phyloP scores from a whole-genome alignment of 2,329 filamentous ascomycete genomes.

The Fusarium subtropicale region DNA sequence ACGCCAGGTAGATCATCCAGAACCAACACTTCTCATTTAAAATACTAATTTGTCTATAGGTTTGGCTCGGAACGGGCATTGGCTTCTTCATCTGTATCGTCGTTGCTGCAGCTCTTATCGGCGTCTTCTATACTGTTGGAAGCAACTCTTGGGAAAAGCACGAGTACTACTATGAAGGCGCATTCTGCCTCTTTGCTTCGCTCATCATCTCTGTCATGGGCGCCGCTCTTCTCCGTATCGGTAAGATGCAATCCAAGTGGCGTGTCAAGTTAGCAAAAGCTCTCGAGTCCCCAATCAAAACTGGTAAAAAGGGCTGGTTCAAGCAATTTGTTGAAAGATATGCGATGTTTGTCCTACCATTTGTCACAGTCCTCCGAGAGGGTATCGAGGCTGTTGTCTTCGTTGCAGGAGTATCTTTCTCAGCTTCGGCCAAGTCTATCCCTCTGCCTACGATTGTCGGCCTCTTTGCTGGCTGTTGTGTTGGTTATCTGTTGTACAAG shows the following conservation, averaged over 20 bases:
- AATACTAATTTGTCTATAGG: conserved; percentile 38
- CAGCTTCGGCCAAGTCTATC: conserved; percentile 78
- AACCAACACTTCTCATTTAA: not conserved
- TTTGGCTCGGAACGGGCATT: conserved; percentile 72
- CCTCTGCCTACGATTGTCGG: conserved; percentile 82
- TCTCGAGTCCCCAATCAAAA: conserved; percentile 64
- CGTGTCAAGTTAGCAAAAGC: conserved; percentile 81
- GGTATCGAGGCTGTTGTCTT: conserved; percentile 90
- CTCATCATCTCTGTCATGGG: conserved; percentile 87
- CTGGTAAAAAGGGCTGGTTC: conserved; percentile 59
- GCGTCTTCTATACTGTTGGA: conserved; percentile 76
- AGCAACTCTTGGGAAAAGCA: conserved; percentile 73
- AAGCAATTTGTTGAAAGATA: conserved; percentile 80
- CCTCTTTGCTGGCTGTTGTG: conserved; percentile 70
- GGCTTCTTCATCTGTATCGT: conserved; percentile 74
- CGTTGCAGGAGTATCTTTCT: conserved; percentile 84
- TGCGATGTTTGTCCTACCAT: conserved; percentile 86
- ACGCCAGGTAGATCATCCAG: conserved; percentile 64
- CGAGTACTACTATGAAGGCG: conserved; percentile 84
- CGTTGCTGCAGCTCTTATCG: conserved; percentile 76
- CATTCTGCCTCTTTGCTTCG: conserved; percentile 79
- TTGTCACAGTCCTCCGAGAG: conserved; percentile 87
- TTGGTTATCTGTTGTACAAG: conserved; percentile 84
- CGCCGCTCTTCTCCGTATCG: conserved; percentile 81
- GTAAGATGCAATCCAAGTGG: conserved; percentile 89